Percentiles rank a stretch among this genome's conserved stretches.
Conservation (phyloP, 441 rosid species). For the Viola pubescens region DNA sequence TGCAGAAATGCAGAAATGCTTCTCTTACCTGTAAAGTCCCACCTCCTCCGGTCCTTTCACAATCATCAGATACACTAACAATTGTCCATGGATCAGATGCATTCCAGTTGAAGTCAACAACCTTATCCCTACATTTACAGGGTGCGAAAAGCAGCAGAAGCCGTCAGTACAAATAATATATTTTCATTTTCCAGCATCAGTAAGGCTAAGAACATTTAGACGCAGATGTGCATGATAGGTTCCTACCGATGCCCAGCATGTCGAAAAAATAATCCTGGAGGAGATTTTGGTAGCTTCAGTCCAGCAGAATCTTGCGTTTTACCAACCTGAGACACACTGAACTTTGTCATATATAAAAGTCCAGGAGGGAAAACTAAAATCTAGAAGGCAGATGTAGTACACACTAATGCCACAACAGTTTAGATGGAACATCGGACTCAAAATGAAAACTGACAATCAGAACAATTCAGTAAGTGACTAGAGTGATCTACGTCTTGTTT, state of each 20-base stretch:
- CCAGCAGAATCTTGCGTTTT: conserved; percentile 31
- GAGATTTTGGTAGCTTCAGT: conserved; percentile 29
- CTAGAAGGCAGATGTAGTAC: background rate
- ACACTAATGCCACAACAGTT: background rate
- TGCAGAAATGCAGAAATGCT: background rate
- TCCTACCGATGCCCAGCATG: conserved; percentile 26
- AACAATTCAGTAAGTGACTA: background rate
- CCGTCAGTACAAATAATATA: background rate
- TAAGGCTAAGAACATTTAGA: background rate
- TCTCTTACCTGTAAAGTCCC: conserved; percentile 40
- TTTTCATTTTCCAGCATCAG: background rate
- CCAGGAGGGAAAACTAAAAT: background rate
- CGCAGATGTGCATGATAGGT: background rate
- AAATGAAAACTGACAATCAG: background rate
- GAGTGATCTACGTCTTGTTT: background rate
- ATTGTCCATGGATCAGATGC: conserved; percentile 23
- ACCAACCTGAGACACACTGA: conserved; percentile 32
- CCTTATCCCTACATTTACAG: conserved; percentile 16
- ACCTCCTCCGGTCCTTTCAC: conserved; percentile 41
- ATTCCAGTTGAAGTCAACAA: conserved; percentile 25
- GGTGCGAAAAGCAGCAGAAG: background rate
- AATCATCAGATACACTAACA: conserved; percentile 42
- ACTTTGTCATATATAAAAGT: conserved; percentile 6
- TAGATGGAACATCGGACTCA: background rate
- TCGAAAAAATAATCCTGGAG: conserved; percentile 30